phyloP scores from a whole-genome alignment of 2,329 filamentous ascomycete genomes.

The Claviceps sp. region DNA sequence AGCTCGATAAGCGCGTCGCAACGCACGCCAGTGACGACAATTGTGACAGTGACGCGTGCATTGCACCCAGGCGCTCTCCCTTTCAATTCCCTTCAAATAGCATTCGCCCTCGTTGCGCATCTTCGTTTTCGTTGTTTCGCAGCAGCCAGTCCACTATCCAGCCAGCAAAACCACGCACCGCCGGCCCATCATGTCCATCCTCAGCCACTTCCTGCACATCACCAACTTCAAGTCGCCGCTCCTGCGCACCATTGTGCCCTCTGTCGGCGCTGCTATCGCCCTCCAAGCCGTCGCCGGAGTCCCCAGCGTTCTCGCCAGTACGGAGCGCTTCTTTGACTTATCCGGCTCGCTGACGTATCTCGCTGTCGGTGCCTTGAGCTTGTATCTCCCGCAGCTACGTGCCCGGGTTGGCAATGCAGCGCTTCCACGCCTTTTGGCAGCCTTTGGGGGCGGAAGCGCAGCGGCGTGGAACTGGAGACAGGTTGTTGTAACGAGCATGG shows the following conservation, averaged over 20 bases:
- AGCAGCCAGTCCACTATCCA: background rate
- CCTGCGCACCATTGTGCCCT: slow-evolving; percentile 47
- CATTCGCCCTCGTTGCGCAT: too few relatives aligned
- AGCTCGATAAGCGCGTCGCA: background rate
- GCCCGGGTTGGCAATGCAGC: slow-evolving; percentile 30
- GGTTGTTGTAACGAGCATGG: slow-evolving; percentile 25
- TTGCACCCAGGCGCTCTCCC: background rate
- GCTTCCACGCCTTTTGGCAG: slow-evolving; percentile 13
- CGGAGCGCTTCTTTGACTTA: slow-evolving; percentile 56
- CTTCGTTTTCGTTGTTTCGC: too few relatives aligned
- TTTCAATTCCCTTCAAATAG: too few relatives aligned
- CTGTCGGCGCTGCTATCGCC: slow-evolving; percentile 46
- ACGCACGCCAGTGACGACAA: background rate
- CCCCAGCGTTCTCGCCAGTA: slow-evolving; percentile 45
- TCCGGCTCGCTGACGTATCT: slow-evolving; percentile 55
- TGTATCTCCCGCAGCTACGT: slow-evolving; percentile 47
- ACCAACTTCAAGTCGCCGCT: slow-evolving; percentile 51
- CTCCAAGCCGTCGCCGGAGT: slow-evolving; percentile 49
- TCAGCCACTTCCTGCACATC: slow-evolving; percentile 37
- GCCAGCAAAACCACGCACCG: background rate
- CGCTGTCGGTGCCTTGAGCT: slow-evolving; percentile 46
- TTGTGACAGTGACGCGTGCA: background rate
- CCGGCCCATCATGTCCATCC: slow-evolving; percentile 17
- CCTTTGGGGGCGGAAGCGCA: slow-evolving; percentile 7
- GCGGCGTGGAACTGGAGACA: slow-evolving; percentile 44